Base-by-base conservation (phyloP, 495 filamentous ascomycete species). In the Tuber melanosporum region DNA sequence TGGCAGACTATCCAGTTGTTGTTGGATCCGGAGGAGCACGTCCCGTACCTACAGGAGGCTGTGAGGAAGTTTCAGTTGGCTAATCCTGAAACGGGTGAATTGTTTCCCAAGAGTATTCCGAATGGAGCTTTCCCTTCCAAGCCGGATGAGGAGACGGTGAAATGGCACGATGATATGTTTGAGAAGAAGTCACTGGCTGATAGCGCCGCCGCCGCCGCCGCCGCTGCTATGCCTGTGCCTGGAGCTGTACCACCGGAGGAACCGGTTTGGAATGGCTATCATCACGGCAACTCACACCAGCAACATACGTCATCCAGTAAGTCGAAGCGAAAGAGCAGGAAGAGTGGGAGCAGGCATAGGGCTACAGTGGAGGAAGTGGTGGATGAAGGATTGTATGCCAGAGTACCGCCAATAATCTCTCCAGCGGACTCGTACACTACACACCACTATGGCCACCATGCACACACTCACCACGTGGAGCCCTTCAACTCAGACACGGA, bases 1-100 rank as follows among this genome's bases (percentile, higher is more conserved):
- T 99, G 95, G 94, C 93, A 98, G 87, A 92, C 92, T 3, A 94
- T 99, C 22, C 94, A 98, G 85, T 85, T 97, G 44, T 87, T 98
- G 45, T 88, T 98, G 19, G 92, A 91, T 73, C 95, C 96, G 3
- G 91, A 93, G 77, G 92, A 95, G 81, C 95, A 98, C 85, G 91
- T 92, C 2, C 89, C 90, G 2, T 94, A 93, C 79, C 83, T 99
- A 12, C 94, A 94, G 80, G 91, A 89, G 79, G 93, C 96, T 0
- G 91, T 97, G 15, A 87, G 86, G 47, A 86, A 91, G 62, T 97
- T 93, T 87, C 88, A 89, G 72, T 88, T 99, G 66, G 86, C 87
- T 71, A 88, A 95, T 83, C 92, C 93, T 0, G 88, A 90, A 66
- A 92, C 90, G 3, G 90, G 91, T 0, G 84, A 87, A n/a, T 78